phyloP scores from a whole-genome alignment of 176 grass and related monocot genomes.

The Olyra latifolia region DNA sequence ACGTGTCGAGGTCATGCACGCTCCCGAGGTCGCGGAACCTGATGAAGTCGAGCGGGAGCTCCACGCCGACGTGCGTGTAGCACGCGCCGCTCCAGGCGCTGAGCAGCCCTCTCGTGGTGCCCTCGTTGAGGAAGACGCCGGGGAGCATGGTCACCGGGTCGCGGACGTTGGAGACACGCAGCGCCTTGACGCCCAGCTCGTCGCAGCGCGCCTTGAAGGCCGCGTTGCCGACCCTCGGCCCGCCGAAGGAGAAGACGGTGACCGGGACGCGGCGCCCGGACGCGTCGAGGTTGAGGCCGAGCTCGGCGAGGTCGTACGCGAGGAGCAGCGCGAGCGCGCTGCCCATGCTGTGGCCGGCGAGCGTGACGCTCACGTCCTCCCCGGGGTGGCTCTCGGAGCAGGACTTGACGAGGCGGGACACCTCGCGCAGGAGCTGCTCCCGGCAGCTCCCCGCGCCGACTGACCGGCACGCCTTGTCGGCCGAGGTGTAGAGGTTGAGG shows the following conservation, averaged over 20 bases:
- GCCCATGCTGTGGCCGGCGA: constrained; percentile 94
- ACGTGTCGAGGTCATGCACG: constrained; percentile 59
- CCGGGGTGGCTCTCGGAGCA: constrained; percentile 4
- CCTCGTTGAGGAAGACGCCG: constrained; percentile 77
- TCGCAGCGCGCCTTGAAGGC: constrained; percentile 78
- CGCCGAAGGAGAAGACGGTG: constrained; percentile 88
- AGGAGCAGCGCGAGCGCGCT: constrained; percentile 63
- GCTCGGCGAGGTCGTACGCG: constrained; percentile 75
- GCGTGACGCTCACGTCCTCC: constrained; percentile 65
- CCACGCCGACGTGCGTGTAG: constrained; percentile 62
- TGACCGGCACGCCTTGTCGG: constrained; percentile 62
- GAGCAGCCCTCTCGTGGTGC: background rate
- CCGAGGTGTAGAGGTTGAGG: constrained; percentile 84
- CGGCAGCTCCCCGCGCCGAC: constrained; percentile 65
- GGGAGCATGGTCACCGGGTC: constrained; percentile 80
- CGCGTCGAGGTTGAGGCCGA: constrained; percentile 49
- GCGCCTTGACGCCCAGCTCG: constrained; percentile 77
- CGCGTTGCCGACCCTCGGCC: constrained; percentile 72
- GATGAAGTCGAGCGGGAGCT: constrained; percentile 60
- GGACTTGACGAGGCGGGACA: constrained; percentile 44
- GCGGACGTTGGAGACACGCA: constrained; percentile 67
- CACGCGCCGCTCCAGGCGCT: constrained; percentile 11
- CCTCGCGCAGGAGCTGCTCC: constrained; percentile 81
- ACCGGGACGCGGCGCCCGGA: constrained; percentile 20
- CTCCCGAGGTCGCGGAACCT: constrained; percentile 32